Percentiles rank a stretch among this genome's conserved stretches.
These are phyloP conservation scores for Didymella sp. DNA, from an alignment of 2,329 filamentous ascomycete species.

Conservation along the genomic window DNA sequence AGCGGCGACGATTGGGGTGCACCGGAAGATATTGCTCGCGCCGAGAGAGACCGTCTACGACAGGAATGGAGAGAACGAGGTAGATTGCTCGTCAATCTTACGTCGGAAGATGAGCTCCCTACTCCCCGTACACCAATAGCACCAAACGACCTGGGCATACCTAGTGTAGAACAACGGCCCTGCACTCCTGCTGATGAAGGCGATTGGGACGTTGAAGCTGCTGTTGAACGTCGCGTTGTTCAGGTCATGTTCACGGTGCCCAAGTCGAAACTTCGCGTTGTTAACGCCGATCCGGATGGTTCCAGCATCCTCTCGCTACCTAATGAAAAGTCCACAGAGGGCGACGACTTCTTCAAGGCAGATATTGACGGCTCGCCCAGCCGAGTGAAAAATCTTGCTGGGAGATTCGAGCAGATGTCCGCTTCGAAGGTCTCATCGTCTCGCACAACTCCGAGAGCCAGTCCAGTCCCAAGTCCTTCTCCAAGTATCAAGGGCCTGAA, in stretches of 20 bases:
- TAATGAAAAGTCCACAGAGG: conserved; percentile 24
- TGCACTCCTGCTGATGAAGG: conserved; percentile 49
- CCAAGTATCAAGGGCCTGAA: conserved; percentile 27
- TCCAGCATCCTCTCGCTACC: conserved; percentile 38
- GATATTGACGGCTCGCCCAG: conserved; percentile 20
- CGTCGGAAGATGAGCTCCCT: conserved; percentile 35
- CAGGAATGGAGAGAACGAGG: conserved; percentile 42
- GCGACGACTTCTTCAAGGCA: conserved; percentile 12
- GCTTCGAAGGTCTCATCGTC: background rate
- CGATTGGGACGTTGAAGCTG: conserved; percentile 61
- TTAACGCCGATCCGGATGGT: conserved; percentile 64
- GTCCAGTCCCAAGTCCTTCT: conserved; percentile 16
- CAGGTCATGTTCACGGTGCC: conserved; percentile 89
- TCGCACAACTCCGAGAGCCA: conserved; percentile 13
- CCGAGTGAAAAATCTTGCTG: conserved; percentile 42
- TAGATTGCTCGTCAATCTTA: conserved; percentile 40
- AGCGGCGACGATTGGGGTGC: conserved; percentile 49
- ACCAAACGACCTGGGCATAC: conserved; percentile 32
- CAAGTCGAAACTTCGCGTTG: conserved; percentile 83
- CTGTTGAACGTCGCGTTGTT: conserved; percentile 56
- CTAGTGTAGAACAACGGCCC: conserved; percentile 27
- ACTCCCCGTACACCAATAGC: conserved; percentile 40
- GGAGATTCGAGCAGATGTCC: conserved; percentile 39
- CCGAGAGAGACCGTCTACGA: conserved; percentile 42
- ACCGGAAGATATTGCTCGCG: conserved; percentile 42